phyloP scores from a whole-genome alignment of 371 early-diverging fungal genomes.

The Actinomucor elegans region DNA sequence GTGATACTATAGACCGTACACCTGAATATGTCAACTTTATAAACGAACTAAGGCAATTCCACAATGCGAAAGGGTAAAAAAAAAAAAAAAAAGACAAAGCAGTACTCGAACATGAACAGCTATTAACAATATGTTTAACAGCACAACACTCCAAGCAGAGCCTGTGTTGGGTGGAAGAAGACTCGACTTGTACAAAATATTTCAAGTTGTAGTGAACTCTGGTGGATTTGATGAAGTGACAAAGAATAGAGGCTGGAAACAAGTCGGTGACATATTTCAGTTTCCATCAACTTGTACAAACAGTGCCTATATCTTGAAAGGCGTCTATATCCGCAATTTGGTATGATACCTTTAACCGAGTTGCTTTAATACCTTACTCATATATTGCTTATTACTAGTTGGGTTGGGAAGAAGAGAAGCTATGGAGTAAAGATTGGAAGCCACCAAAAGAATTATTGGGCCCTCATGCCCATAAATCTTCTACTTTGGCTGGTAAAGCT shows the following conservation, averaged over 20 bases:
- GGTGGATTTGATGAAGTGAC: slow-evolving; percentile 80
- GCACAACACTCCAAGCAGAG: slow-evolving; percentile 42
- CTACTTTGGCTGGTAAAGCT: slow-evolving; percentile 28
- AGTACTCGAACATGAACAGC: too few species aligned
- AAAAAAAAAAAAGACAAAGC: too few species aligned
- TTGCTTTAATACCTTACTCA: not conserved
- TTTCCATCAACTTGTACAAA: slow-evolving; percentile 81
- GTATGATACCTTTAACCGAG: slow-evolving; percentile 7
- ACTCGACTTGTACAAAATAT: slow-evolving; percentile 70
- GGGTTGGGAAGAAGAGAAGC: slow-evolving; percentile 39
- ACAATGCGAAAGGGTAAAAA: slow-evolving; percentile 59
- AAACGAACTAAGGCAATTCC: slow-evolving; percentile 65
- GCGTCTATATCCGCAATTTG: slow-evolving; percentile 67
- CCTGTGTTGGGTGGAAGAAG: slow-evolving; percentile 75
- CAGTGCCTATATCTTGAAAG: slow-evolving; percentile 74
- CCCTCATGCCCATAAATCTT: slow-evolving; percentile 28
- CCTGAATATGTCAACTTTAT: slow-evolving; percentile 73
- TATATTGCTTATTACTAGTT: slow-evolving; percentile 6
- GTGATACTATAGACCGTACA: slow-evolving; percentile 67
- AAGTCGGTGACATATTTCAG: slow-evolving; percentile 67
- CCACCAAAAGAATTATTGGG: slow-evolving; percentile 33
- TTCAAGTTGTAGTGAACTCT: slow-evolving; percentile 58
- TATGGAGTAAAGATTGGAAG: slow-evolving; percentile 33
- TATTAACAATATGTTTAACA: not conserved
- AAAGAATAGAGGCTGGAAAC: slow-evolving; percentile 72